Evolutionary conservation across 805 yeast genomes (phyloP).

Genomic region (Candida nemodendra): DNA sequence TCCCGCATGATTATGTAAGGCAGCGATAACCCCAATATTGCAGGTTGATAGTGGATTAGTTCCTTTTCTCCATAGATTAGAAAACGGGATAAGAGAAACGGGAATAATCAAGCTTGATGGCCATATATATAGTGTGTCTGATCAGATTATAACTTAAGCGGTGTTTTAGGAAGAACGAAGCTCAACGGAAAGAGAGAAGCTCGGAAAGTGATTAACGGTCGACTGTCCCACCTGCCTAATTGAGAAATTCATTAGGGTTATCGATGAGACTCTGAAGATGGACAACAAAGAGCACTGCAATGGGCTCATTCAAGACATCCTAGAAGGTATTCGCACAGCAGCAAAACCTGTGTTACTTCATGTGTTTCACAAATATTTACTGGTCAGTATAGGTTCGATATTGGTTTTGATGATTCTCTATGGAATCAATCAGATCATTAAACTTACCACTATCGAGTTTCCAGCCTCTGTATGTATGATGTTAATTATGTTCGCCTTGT

Average conservation of each 20-base stretch:
- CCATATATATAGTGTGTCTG: too few relatives aligned
- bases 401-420: constrained; percentile 46
- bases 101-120: too few relatives aligned
- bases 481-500: constrained; percentile 52
- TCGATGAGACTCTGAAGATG: background rate
- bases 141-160: too few relatives aligned
- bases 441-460: constrained; percentile 48
- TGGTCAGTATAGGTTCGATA: constrained; percentile 50
- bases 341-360: constrained; percentile 26
- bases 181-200: too few relatives aligned
- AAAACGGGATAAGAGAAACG: too few relatives aligned
- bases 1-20: too few relatives aligned
- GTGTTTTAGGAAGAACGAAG: too few relatives aligned
- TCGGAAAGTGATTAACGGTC: too few relatives aligned
- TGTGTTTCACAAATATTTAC: constrained; percentile 42
- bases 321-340: constrained; percentile 3
- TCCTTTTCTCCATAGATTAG: too few relatives aligned
- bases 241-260: constrained; percentile 3
- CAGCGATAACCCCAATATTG: too few relatives aligned
- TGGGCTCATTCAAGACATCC: background rate
- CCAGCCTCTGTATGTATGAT: constrained; percentile 74
- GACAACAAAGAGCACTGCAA: background rate
- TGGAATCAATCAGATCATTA: constrained; percentile 50
- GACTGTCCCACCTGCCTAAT: constrained; percentile 8
- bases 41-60: too few relatives aligned